A percentile compares a stretch with the other conserved stretches of the same genome.
phyloP scores from a whole-genome alignment of 257 asterid species.

The Solanum etuberosum region DNA sequence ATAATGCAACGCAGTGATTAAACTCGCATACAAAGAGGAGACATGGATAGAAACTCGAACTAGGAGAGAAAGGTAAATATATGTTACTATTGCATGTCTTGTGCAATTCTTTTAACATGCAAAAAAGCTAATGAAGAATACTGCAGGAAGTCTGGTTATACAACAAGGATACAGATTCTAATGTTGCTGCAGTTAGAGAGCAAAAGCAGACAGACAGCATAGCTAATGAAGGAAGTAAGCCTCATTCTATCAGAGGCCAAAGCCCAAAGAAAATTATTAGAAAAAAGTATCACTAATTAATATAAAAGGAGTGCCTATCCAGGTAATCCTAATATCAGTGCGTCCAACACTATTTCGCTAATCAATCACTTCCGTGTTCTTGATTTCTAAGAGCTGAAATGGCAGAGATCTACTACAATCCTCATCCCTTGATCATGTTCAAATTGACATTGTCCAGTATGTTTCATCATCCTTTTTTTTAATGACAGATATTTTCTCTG shows the following conservation, averaged over 20 bases:
- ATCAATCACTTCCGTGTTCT: not conserved
- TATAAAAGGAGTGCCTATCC: not conserved
- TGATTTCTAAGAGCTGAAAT: not conserved
- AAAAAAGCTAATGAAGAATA: not conserved
- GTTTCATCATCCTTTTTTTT: not conserved
- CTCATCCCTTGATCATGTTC: not conserved
- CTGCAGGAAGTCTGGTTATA: not conserved
- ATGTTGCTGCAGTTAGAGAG: not conserved
- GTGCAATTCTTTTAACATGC: not conserved
- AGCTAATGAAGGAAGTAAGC: not conserved
- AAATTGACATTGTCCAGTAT: not conserved
- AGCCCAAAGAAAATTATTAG: not conserved
- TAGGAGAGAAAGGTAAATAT: not conserved
- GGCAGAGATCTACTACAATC: not conserved
- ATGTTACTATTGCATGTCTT: not conserved
- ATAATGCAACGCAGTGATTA: not conserved
- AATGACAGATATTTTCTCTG: not conserved
- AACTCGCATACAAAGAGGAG: not conserved
- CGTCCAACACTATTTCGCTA: not conserved
- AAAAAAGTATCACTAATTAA: not conserved
- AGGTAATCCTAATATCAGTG: not conserved
- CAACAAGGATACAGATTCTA: not conserved
- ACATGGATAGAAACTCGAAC: not conserved
- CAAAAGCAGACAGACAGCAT: not conserved
- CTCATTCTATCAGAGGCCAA: not conserved